These are phyloP conservation scores for Anisogramma anomala DNA, from an alignment of 2,329 filamentous ascomycete genomes.

Conservation along the genomic window DNA sequence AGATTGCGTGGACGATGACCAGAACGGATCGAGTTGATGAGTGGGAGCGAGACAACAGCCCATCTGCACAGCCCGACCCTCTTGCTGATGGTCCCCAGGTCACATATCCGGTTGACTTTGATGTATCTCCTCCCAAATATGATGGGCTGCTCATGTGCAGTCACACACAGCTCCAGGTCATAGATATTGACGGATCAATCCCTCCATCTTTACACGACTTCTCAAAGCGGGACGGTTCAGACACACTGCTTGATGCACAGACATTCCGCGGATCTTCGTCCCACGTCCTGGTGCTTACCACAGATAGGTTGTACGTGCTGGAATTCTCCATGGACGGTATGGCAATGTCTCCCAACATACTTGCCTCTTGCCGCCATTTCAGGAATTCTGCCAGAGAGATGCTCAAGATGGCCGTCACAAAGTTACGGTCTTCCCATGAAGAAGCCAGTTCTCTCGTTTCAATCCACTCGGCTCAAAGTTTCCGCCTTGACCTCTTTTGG, in stretches of 20 bases:
- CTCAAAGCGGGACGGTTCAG: slow-evolving; percentile 21
- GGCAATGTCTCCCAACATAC: slow-evolving; percentile 16
- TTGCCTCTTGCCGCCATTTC: slow-evolving; percentile 35
- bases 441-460: slow-evolving; percentile 22
- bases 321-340: slow-evolving; percentile 17
- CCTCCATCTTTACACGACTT: slow-evolving; percentile 14
- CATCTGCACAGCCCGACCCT: neutral
- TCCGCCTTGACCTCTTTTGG: slow-evolving; percentile 27
- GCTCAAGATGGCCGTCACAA: slow-evolving; percentile 28
- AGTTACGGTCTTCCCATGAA: neutral
- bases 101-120: slow-evolving; percentile 1
- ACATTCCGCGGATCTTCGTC: slow-evolving; percentile 33
- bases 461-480: slow-evolving; percentile 22
- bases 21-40: slow-evolving; percentile 10
- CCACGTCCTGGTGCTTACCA: slow-evolving; percentile 50
- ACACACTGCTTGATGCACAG: slow-evolving; percentile 44
- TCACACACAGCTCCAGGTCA: slow-evolving; percentile 4
- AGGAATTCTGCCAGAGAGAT: slow-evolving; percentile 26
- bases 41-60: slow-evolving; percentile 17
- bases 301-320: slow-evolving; percentile 37
- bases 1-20: slow-evolving; percentile 28
- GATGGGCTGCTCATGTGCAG: slow-evolving; percentile 12
- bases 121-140: neutral
- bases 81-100: neutral
- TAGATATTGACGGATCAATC: slow-evolving; percentile 6